Conservation (phyloP, 73 alveolate species). For the Durusdinium trenchii region DNA sequence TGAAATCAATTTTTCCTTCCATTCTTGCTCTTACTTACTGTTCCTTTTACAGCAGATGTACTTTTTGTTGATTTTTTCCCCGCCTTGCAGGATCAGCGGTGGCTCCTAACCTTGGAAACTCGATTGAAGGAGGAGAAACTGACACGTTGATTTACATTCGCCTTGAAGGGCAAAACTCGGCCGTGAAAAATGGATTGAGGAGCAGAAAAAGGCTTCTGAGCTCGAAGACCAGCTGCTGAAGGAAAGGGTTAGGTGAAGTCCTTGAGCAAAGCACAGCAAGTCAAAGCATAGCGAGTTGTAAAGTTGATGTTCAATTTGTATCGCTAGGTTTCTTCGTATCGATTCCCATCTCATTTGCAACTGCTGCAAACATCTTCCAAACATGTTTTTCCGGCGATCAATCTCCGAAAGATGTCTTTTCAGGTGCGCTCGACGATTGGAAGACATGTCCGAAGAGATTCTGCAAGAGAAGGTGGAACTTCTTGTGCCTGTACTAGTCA, state of each 20-base stretch:
- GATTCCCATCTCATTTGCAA: no score
- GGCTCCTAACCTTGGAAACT: slow-evolving; percentile 59
- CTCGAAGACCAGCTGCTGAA: slow-evolving; percentile 73
- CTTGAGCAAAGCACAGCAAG: not conserved
- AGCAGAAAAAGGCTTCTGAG: slow-evolving; percentile 69
- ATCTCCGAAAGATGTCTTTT: no score
- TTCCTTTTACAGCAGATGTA: no score
- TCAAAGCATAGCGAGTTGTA: not conserved
- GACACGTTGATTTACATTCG: not conserved
- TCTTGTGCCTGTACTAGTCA: not conserved
- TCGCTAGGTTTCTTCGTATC: no score
- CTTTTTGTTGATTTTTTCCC: no score
- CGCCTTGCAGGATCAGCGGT: slow-evolving; percentile 17
- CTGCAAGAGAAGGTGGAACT: slow-evolving; percentile 53
- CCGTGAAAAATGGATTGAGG: no score
- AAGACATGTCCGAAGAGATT: slow-evolving; percentile 34
- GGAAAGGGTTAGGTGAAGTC: slow-evolving; percentile 13
- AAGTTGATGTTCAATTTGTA: not conserved
- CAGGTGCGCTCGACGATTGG: slow-evolving; percentile 83
- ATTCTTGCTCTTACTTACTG: no score
- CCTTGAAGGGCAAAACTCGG: not conserved
- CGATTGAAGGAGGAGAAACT: slow-evolving; percentile 67
- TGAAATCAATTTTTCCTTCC: no score
- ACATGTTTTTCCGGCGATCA: not conserved
- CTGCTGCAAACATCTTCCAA: no score